A percentile compares a stretch with the other conserved stretches of the same genome.
phyloP scores from a whole-genome alignment of 2,329 filamentous ascomycete genomes.

The Xylaria sp. region DNA sequence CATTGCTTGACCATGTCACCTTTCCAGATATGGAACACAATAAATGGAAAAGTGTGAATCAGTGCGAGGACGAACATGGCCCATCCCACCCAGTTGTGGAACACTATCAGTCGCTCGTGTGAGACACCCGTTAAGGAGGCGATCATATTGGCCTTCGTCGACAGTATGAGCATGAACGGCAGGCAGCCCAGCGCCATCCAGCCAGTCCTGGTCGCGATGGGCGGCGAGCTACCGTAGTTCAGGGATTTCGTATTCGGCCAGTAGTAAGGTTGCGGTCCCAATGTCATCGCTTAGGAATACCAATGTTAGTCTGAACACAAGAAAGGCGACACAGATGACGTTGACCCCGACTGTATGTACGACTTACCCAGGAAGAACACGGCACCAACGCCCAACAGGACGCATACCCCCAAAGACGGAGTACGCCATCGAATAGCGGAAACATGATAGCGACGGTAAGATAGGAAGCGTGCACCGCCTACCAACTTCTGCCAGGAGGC shows the following conservation, averaged over 20 bases:
- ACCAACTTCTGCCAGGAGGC: conserved; percentile 39
- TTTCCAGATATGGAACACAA: conserved; percentile 52
- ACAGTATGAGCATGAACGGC: conserved; percentile 54
- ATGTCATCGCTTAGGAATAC: conserved; percentile 43
- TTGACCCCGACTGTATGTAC: conserved; percentile 11
- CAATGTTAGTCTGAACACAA: conserved; percentile 3
- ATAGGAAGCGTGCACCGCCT: conserved; percentile 43
- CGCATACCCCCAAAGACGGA: conserved; percentile 47
- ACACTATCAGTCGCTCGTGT: conserved; percentile 60
- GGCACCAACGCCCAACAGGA: conserved; percentile 44
- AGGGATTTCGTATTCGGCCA: conserved; percentile 49
- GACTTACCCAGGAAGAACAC: conserved; percentile 49
- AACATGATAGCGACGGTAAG: conserved; percentile 45
- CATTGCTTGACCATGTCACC: conserved; percentile 52
- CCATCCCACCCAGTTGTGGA: conserved; percentile 57
- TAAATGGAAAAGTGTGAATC: conserved; percentile 63
- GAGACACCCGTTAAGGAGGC: conserved; percentile 56
- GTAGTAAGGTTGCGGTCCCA: conserved; percentile 57
- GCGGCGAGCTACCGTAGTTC: conserved; percentile 53
- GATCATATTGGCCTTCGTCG: conserved; percentile 60
- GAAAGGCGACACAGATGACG: conserved; percentile 4
- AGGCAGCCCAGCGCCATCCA: conserved; percentile 55
- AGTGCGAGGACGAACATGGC: conserved; percentile 60
- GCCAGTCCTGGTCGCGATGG: conserved; percentile 54
- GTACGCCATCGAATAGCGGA: conserved; percentile 43